Base-by-base conservation (phyloP, 1,284 basidiomycete genomes). In the Termitomyces sp. region DNA sequence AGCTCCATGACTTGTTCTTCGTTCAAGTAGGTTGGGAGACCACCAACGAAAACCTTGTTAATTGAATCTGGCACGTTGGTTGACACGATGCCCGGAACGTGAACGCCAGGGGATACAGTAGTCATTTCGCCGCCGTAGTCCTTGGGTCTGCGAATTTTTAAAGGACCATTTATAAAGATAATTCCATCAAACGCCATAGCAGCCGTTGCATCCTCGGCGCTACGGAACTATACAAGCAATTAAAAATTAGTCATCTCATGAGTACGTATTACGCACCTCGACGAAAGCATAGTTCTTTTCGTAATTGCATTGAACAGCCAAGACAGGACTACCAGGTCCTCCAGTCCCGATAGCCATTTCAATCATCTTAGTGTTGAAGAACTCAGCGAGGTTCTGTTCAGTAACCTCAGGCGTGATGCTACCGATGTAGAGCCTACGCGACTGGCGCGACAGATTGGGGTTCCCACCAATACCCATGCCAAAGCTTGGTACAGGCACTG, bases 1-100 rank as follows among this genome's bases (percentile, higher is more conserved):
- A 99, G 71, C 71, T 99, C 97, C 83, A 95, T 92, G 53, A 99
- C 95, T 73, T 99, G 95, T 64, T 98, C 96, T 70, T 98, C 94
- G 62, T 91, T 93, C 38, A 99, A 82, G 71, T 98, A 98, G 17
- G 90, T 84, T 15, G 97, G 97, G 52, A 99, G 76, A 54, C 95
- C 96, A 50, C 97, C 97, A 58, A 99, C 90, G 65, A 98, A 99
- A 58, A 99, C 83, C 78, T 99, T 99, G 82, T 98, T 94, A 68
- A 92, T 90, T 38, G 94, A 94, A 71, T 99, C 97, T 19, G 94
- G 94, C 13, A 98, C 94, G 62, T 93, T 96, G 45, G 93, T 94
- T n/a, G 92, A 95, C 36, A 98, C 90, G 49, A 95, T 89, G 54
- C 95, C 94, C 24, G 94, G 92, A 53, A 97, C 91, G 66, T 94